Evolutionary conservation across 495 filamentous ascomycete species (phyloP).

Genomic region (Penicillium chermesinum): DNA sequence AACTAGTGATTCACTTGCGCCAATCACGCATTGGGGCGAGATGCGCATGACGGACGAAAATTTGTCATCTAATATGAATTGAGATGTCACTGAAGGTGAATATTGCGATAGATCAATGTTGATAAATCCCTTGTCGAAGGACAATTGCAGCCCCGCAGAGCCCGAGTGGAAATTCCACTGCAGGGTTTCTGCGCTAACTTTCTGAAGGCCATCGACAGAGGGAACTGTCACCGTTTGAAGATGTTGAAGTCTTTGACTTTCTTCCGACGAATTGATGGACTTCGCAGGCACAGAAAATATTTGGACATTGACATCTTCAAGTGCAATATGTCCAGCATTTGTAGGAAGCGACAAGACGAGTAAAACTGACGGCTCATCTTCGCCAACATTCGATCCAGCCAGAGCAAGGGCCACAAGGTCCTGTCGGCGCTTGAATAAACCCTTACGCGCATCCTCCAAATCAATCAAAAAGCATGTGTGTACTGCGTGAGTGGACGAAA

Average conservation of each 20-base stretch:
- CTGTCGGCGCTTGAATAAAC: slow-evolving; percentile 39
- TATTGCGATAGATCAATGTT: slow-evolving; percentile 46
- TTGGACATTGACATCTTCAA: slow-evolving; percentile 37
- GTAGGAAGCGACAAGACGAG: slow-evolving; percentile 38
- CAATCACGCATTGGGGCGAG: slow-evolving; percentile 42
- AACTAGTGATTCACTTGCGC: slow-evolving; percentile 40
- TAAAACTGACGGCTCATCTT: slow-evolving; percentile 35
- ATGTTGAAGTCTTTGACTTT: slow-evolving; percentile 36
- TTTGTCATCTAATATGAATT: slow-evolving; percentile 37
- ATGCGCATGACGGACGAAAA: slow-evolving; percentile 45
- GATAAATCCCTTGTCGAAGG: slow-evolving; percentile 39
- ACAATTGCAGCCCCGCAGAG: slow-evolving; percentile 40
- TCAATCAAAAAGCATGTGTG: slow-evolving; percentile 40
- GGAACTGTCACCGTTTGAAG: slow-evolving; percentile 37
- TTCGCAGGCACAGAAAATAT: slow-evolving; percentile 39
- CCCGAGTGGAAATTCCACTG: slow-evolving; percentile 44
- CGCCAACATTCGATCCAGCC: slow-evolving; percentile 20
- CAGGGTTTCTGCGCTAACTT: slow-evolving; percentile 21
- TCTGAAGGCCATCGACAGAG: slow-evolving; percentile 20
- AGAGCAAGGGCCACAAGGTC: slow-evolving; percentile 39
- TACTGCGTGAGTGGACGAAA: slow-evolving; percentile 27
- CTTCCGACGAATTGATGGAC: slow-evolving; percentile 18
- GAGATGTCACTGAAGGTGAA: slow-evolving; percentile 35
- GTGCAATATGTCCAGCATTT: slow-evolving; percentile 21
- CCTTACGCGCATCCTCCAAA: slow-evolving; percentile 42